phyloP scores from a whole-genome alignment of 768 basidiomycete species.

The Tephrocybe rancida region DNA sequence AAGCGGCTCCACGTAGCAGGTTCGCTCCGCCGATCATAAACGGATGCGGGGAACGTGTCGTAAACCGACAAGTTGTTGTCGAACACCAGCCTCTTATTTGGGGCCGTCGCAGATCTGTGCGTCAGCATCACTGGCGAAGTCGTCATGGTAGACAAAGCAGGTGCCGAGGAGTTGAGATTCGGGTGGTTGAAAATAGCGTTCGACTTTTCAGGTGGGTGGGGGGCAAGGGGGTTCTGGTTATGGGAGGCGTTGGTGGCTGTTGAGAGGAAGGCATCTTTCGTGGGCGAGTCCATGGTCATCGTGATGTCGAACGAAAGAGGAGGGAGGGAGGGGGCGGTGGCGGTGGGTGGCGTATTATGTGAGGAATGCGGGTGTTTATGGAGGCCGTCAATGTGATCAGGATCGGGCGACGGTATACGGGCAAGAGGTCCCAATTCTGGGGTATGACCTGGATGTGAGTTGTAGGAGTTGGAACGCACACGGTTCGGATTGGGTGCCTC shows the following conservation, averaged over 20 bases:
- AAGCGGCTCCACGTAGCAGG: slow-evolving; percentile 96
- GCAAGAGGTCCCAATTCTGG: slow-evolving; percentile 75
- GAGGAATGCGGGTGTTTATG: slow-evolving; percentile 67
- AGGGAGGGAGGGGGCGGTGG: slow-evolving; percentile 37
- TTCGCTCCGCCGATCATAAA: slow-evolving; percentile 95
- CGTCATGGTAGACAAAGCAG: slow-evolving; percentile 69
- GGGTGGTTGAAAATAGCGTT: slow-evolving; percentile 77
- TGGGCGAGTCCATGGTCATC: slow-evolving; percentile 32
- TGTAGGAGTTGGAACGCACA: slow-evolving; percentile 84
- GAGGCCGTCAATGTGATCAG: slow-evolving; percentile 86
- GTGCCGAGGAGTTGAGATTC: slow-evolving; percentile 86
- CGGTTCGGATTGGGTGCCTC: slow-evolving; percentile 54
- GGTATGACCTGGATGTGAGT: slow-evolving; percentile 48
- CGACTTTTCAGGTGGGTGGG: slow-evolving; percentile 46
- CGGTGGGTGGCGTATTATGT: slow-evolving; percentile 26
- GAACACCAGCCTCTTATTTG: slow-evolving; percentile 79
- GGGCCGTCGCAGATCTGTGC: slow-evolving; percentile 72
- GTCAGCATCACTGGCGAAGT: slow-evolving; percentile 54
- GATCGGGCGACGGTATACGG: slow-evolving; percentile 81
- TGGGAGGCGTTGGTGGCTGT: slow-evolving; percentile 29
- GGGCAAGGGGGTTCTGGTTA: slow-evolving; percentile 26
- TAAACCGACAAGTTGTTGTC: slow-evolving; percentile 93
- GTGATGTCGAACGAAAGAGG: slow-evolving; percentile 61
- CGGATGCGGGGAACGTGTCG: slow-evolving; percentile 89
- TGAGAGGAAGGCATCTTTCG: slow-evolving; percentile 38